Percentiles rank a stretch among this genome's conserved stretches.
Conservation (phyloP, 495 filamentous ascomycete genomes). For the Aspergillus diversus region DNA sequence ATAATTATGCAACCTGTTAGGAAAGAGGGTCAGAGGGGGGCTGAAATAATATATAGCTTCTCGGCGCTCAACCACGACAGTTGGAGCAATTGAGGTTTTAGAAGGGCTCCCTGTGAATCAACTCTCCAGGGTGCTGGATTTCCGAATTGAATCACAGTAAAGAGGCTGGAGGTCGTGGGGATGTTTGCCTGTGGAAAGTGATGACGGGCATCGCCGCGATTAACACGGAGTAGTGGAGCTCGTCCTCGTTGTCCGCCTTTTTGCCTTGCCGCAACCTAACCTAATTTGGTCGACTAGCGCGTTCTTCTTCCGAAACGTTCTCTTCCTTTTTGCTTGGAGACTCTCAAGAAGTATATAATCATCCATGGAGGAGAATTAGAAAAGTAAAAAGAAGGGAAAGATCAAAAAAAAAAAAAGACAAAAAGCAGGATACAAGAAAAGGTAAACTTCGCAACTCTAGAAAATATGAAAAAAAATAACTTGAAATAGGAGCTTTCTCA, state of each 20-base stretch:
- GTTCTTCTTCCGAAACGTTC: neutral
- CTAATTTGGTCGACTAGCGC: slow-evolving; percentile 7
- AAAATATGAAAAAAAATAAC: no score
- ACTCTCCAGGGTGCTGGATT: neutral
- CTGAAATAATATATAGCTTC: neutral
- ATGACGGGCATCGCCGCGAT: slow-evolving; percentile 14
- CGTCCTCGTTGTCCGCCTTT: slow-evolving; percentile 7
- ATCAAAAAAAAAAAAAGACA: neutral
- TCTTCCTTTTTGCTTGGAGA: no score
- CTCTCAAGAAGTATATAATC: neutral
- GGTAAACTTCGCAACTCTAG: no score
- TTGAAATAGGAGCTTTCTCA: no score
- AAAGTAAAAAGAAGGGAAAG: neutral
- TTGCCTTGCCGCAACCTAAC: slow-evolving; percentile 7
- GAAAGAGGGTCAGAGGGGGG: slow-evolving; percentile 10
- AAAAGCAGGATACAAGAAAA: no score
- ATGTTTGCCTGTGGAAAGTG: slow-evolving; percentile 2
- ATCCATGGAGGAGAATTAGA: neutral
- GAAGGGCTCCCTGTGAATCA: neutral
- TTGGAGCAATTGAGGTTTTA: neutral
- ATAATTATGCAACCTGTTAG: slow-evolving; percentile 20
- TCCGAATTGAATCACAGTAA: neutral
- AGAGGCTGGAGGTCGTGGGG: neutral
- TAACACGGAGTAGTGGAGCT: neutral
- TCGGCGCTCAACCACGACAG: neutral